These are phyloP conservation scores for Cyclospora cayetanensis DNA, from an alignment of 169 alveolate species.

Conservation along the genomic window DNA sequence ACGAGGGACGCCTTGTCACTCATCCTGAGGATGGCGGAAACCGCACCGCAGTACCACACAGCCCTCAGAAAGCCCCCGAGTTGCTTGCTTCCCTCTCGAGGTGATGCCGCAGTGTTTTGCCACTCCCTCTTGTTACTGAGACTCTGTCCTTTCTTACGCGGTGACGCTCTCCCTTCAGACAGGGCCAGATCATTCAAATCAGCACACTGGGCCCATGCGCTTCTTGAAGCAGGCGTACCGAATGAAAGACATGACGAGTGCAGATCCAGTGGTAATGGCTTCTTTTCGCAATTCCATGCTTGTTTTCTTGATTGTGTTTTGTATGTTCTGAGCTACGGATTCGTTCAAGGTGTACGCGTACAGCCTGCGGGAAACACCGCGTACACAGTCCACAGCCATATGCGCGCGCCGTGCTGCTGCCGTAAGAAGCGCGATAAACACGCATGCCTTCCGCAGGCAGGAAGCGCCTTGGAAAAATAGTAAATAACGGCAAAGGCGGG, in stretches of 20 bases:
- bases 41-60: too few relatives aligned
- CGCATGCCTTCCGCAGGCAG: neutral
- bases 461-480: neutral
- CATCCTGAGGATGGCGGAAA: too few relatives aligned
- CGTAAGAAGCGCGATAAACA: too few relatives aligned
- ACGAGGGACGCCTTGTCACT: constrained; percentile 35
- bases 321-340: constrained; percentile 7
- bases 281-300: constrained; percentile 6
- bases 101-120: too few relatives aligned
- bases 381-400: neutral
- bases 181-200: too few relatives aligned
- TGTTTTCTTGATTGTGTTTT: constrained; percentile 5
- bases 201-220: too few relatives aligned
- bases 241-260: constrained; percentile 37
- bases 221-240: neutral
- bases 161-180: too few relatives aligned
- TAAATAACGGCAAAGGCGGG: neutral
- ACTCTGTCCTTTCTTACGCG: too few relatives aligned
- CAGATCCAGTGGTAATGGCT: constrained; percentile 30
- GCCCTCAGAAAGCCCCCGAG: too few relatives aligned
- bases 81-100: too few relatives aligned
- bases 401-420: neutral
- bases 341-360: constrained; percentile 22
- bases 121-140: too few relatives aligned
- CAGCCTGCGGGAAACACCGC: neutral